Evolutionary conservation across 2,329 filamentous ascomycete species (phyloP).

Genomic region (Corniculantispora saksenae): DNA sequence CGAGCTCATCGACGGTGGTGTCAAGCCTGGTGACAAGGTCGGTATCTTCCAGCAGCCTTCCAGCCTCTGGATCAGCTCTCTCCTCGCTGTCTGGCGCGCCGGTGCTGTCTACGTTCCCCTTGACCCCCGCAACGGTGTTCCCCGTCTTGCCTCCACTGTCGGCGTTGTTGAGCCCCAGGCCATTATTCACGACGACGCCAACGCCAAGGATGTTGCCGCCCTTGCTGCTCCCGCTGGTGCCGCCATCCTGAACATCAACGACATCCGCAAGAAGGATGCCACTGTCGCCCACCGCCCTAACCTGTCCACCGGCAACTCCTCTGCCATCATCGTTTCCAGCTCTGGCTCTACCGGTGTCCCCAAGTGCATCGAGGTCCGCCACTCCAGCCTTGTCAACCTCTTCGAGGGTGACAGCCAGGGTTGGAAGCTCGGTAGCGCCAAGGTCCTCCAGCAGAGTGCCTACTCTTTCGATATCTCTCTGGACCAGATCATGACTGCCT

Average conservation of each 20-base stretch:
- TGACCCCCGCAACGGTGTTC: constrained; percentile 32
- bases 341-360: constrained; percentile 37
- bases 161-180: constrained; percentile 30
- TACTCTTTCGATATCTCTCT: constrained; percentile 44
- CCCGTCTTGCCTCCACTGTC: constrained; percentile 17
- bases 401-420: constrained; percentile 27
- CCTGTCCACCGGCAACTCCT: constrained; percentile 16
- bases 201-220: constrained; percentile 17
- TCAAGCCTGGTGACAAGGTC: constrained; percentile 25
- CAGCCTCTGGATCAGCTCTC: constrained; percentile 39
- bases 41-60: constrained; percentile 21
- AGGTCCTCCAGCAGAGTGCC: constrained; percentile 41
- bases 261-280: constrained; percentile 3
- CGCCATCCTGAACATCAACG: constrained; percentile 10
- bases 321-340: constrained; percentile 36
- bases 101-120: constrained; percentile 44
- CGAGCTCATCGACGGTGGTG: constrained; percentile 19
- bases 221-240: constrained; percentile 13
- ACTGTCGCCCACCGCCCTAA: constrained; percentile 15
- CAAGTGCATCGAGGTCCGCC: constrained; percentile 42
- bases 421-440: constrained; percentile 27
- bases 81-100: constrained; percentile 43
- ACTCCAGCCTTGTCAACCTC: constrained; percentile 32
- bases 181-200: constrained; percentile 23
- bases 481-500: constrained; percentile 36